A percentile compares a stretch with the other conserved stretches of the same genome.
Evolutionary conservation across 78 protist genomes (phyloP).

Genomic region (Dictyostelium citrinum): DNA sequence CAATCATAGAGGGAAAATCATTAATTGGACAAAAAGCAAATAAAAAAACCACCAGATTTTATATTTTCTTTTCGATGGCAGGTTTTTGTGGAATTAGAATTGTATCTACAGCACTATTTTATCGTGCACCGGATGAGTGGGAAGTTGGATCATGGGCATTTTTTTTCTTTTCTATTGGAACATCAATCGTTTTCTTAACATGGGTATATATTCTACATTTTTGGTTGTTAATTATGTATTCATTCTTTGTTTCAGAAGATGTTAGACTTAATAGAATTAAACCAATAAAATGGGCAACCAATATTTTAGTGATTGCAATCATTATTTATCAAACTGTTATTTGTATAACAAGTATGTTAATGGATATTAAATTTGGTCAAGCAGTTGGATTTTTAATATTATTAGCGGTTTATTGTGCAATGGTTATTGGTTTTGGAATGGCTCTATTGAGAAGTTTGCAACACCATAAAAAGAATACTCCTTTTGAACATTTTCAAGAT

Average conservation of each 20-base stretch:
- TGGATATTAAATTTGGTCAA: neutral
- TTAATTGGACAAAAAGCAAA: neutral
- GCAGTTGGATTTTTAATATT: conserved; percentile 6
- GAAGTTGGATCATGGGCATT: neutral
- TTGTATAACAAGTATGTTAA: neutral
- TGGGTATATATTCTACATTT: neutral
- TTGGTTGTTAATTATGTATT: conserved; percentile 1
- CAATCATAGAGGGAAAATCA: neutral
- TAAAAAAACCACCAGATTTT: neutral
- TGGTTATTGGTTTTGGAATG: neutral
- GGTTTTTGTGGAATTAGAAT: neutral
- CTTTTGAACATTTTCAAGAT: neutral
- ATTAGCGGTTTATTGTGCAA: neutral
- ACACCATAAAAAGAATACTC: neutral
- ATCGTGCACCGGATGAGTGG: neutral
- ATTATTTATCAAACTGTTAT: neutral
- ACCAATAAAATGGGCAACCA: neutral
- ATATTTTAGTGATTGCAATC: neutral
- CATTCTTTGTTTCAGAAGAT: conserved; percentile 21
- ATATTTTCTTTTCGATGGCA: neutral
- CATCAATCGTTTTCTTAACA: neutral
- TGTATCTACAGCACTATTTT: neutral
- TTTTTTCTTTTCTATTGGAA: neutral
- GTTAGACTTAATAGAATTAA: neutral
- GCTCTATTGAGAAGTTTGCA: neutral